phyloP scores from a whole-genome alignment of 176 grass and related monocot species.

The Stipa capillata region DNA sequence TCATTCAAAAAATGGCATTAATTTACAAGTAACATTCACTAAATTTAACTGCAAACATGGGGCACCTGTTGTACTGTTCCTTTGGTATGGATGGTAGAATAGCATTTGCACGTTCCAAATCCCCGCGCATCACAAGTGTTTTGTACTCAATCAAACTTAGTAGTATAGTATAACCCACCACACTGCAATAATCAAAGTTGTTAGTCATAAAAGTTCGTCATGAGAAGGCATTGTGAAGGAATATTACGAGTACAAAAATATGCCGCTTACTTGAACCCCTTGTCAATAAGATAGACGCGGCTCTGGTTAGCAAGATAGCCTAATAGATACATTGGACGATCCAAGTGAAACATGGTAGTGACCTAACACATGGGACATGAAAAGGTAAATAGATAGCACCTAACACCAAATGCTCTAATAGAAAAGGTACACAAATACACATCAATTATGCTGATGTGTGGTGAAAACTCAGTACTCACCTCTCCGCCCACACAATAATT shows the following conservation, averaged over 20 bases:
- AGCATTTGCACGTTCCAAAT: slow-evolving; percentile 54
- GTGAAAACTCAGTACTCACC: slow-evolving; percentile 18
- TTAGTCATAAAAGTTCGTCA: slow-evolving; percentile 10
- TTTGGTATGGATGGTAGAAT: slow-evolving; percentile 57
- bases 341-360: slow-evolving; percentile 75
- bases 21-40: background rate
- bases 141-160: too few species aligned
- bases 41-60: background rate
- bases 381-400: background rate
- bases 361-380: slow-evolving; percentile 20
- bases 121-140: too few species aligned
- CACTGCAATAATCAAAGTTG: slow-evolving; percentile 38
- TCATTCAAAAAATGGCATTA: background rate
- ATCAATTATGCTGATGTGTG: background rate
- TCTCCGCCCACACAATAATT: slow-evolving; percentile 73
- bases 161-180: slow-evolving; percentile 88
- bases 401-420: background rate
- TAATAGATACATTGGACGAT: slow-evolving; percentile 64
- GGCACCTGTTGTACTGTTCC: slow-evolving; percentile 56
- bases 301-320: too few species aligned
- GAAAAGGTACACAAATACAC: background rate
- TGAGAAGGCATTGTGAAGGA: background rate
- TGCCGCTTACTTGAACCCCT: slow-evolving; percentile 49
- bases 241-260: background rate
- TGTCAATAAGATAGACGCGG: too few species aligned